A percentile compares a stretch with the other conserved stretches of the same genome.
Conservation (phyloP, 352 stramenopile genomes). For the Pilasporangium apinafurcum region DNA sequence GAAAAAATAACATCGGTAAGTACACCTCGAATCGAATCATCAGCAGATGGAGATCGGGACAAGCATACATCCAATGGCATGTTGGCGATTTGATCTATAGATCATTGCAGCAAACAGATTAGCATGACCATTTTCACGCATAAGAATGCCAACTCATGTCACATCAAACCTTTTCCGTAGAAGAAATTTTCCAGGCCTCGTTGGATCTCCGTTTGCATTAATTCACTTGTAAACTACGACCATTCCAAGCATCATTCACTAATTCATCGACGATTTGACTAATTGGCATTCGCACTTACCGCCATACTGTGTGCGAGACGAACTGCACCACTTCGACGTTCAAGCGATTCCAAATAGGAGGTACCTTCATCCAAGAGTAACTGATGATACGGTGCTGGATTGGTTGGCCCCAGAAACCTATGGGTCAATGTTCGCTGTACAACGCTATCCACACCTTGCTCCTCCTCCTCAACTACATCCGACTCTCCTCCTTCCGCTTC, state of each 20-base stretch:
- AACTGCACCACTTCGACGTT: slow-evolving; percentile 17
- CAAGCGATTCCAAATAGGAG: slow-evolving; percentile 45
- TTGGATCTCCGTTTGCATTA: slow-evolving; percentile 23
- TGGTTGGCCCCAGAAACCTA: slow-evolving; percentile 13
- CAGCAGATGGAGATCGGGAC: not conserved
- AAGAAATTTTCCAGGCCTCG: slow-evolving; percentile 37
- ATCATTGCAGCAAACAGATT: slow-evolving; percentile 1
- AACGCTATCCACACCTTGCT: slow-evolving; percentile 10
- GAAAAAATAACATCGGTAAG: not conserved
- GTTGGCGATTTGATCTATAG: slow-evolving; percentile 25
- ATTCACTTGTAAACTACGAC: too few species aligned
- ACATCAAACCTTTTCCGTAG: slow-evolving; percentile 30
- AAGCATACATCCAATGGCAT: slow-evolving; percentile 51
- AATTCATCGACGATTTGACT: too few species aligned
- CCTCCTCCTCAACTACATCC: slow-evolving; percentile 18
- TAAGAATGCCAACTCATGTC: too few species aligned
- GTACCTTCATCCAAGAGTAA: slow-evolving; percentile 23
- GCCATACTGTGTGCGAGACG: slow-evolving; percentile 8
- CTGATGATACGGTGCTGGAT: slow-evolving; percentile 28
- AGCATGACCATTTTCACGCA: too few species aligned
- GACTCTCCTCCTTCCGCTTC: slow-evolving; percentile 13
- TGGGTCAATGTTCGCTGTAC: slow-evolving; percentile 18
- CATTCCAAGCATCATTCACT: too few species aligned
- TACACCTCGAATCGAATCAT: not conserved
- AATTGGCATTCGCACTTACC: too few species aligned